Conservation (phyloP, 2,329 filamentous ascomycete genomes). For the Talaromyces sp. region DNA sequence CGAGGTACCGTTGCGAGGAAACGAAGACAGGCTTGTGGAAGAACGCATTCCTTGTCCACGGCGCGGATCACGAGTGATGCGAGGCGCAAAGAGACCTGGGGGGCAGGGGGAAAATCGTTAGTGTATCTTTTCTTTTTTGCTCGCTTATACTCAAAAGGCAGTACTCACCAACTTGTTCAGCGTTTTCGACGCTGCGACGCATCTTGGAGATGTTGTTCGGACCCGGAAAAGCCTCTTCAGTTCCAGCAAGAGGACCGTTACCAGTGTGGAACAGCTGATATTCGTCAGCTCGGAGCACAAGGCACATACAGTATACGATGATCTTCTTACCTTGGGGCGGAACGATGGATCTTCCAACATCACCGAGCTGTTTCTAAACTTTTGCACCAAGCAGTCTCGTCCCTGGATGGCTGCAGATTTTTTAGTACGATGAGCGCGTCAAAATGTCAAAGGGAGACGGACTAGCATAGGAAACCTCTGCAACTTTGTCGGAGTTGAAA, state of each 20-base stretch:
- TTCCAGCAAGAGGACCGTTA: conserved; percentile 52
- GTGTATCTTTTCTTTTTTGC: neutral
- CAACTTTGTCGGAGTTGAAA: conserved; percentile 77
- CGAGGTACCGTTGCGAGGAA: conserved; percentile 3
- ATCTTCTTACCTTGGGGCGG: conserved; percentile 65
- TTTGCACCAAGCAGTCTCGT: conserved; percentile 81
- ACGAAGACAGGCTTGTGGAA: neutral
- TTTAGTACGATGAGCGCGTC: conserved; percentile 18
- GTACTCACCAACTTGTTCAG: conserved; percentile 69
- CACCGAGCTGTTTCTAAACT: conserved; percentile 94
- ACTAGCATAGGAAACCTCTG: conserved; percentile 95
- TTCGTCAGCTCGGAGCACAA: conserved; percentile 37
- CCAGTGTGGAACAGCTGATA: conserved; percentile 50
- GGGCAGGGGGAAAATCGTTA: conserved; percentile 9
- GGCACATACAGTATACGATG: conserved; percentile 32
- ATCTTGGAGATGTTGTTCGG: conserved; percentile 85
- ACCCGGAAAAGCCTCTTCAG: conserved; percentile 68
- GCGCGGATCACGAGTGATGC: conserved; percentile 59
- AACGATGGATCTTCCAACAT: conserved; percentile 82
- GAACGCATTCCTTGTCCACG: neutral
- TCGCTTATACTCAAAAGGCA: too few species aligned
- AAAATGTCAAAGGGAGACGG: conserved; percentile 31
- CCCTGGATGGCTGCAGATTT: conserved; percentile 71
- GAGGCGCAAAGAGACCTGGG: conserved; percentile 72
- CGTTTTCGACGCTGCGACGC: conserved; percentile 81